These are phyloP conservation scores for Vaccinium vitisidaea DNA, from an alignment of 148 eudicot species.

Conservation along the genomic window DNA sequence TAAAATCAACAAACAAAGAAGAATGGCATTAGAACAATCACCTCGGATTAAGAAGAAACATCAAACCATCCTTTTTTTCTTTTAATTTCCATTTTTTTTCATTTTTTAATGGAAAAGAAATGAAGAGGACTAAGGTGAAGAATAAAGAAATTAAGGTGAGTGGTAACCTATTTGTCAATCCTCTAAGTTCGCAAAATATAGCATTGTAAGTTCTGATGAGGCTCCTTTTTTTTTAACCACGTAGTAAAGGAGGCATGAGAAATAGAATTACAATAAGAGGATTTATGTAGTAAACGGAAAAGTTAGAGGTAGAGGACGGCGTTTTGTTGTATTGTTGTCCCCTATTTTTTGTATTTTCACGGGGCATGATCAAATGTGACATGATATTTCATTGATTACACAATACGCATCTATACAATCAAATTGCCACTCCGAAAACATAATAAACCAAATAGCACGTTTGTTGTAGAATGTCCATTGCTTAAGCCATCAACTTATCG, in stretches of 20 bases:
- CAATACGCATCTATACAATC: too few species aligned
- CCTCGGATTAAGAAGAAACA: neutral
- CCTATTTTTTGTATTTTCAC: too few species aligned
- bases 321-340: too few species aligned
- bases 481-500: neutral
- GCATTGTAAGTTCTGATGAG: neutral
- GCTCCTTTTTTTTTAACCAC: neutral
- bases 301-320: too few species aligned
- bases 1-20: neutral
- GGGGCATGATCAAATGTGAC: too few species aligned
- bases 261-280: neutral
- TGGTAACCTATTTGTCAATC: neutral
- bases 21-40: neutral
- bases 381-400: too few species aligned
- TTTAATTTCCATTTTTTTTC: neutral
- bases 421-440: too few species aligned
- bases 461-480: too few species aligned
- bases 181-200: neutral
- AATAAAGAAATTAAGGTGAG: neutral
- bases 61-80: neutral
- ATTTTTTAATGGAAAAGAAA: neutral
- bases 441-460: too few species aligned
- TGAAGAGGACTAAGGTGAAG: neutral
- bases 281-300: too few species aligned
- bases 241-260: neutral